Evolutionary conservation across 768 basidiomycete species (phyloP).

Genomic region (Gloeopeniophorella convolvens): DNA sequence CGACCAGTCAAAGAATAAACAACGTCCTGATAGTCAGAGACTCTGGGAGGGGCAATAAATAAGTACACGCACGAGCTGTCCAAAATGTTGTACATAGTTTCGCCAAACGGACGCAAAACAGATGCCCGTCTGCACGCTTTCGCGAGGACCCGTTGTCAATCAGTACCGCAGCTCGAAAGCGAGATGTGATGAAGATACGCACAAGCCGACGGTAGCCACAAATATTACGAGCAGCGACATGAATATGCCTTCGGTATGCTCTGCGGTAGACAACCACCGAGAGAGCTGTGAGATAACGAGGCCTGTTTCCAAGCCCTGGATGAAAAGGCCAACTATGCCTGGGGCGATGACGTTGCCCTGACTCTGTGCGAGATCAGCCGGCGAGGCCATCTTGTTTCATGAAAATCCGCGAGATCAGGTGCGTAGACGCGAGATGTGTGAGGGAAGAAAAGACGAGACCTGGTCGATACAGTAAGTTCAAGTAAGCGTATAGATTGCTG

Average conservation of each 20-base stretch:
- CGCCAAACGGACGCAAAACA: neutral
- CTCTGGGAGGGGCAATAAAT: no score
- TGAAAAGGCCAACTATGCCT: constrained; percentile 4
- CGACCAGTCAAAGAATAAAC: no score
- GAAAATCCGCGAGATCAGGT: no score
- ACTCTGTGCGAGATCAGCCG: no score
- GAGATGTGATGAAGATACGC: neutral
- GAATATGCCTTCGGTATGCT: neutral
- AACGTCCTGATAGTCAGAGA: no score
- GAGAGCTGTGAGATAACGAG: constrained; percentile 1
- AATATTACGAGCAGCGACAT: neutral
- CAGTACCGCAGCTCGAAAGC: neutral
- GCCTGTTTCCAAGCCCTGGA: constrained; percentile 5
- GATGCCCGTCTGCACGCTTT: constrained; percentile 6
- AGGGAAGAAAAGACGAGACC: no score
- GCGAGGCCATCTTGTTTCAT: no score
- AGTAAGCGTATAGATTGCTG: no score
- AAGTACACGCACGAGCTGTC: neutral
- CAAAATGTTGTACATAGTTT: neutral
- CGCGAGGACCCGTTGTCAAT: neutral
- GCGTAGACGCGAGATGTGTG: no score
- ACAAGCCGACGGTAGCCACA: constrained; percentile 9
- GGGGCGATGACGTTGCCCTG: neutral
- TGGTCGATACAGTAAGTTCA: no score
- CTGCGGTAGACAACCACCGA: neutral